Conservation (phyloP, 2,329 filamentous ascomycete genomes). For the Aspergillus udagawae region DNA sequence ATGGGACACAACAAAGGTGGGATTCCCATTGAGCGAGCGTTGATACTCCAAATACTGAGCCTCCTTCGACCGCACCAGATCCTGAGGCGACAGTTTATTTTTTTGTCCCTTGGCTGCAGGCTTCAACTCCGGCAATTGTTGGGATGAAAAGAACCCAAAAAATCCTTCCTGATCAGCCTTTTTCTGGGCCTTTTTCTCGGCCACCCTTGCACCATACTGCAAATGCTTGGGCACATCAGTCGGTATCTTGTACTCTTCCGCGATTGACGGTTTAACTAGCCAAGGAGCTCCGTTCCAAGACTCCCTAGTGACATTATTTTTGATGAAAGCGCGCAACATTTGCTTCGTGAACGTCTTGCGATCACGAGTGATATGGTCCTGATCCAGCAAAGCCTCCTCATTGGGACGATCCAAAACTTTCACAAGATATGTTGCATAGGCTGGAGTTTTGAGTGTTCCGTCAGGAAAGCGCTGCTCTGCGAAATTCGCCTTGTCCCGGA, state of each 20-base stretch:
- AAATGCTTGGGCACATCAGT: slow-evolving; percentile 81
- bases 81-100: slow-evolving; percentile 47
- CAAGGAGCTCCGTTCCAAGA: slow-evolving; percentile 95
- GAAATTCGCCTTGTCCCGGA: slow-evolving; percentile 82
- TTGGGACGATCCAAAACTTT: slow-evolving; percentile 64
- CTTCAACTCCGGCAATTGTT: slow-evolving; percentile 67
- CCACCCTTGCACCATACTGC: slow-evolving; percentile 72
- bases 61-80: slow-evolving; percentile 44
- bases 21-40: slow-evolving; percentile 42
- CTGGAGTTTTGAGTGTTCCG: slow-evolving; percentile 62
- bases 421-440: slow-evolving; percentile 77
- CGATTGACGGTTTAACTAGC: slow-evolving; percentile 85
- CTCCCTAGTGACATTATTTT: slow-evolving; percentile 87
- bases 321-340: slow-evolving; percentile 88
- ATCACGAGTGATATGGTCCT: slow-evolving; percentile 78
- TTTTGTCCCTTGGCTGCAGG: slow-evolving; percentile 69
- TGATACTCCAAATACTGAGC: slow-evolving; percentile 49
- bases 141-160: slow-evolving; percentile 49
- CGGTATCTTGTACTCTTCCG: slow-evolving; percentile 78
- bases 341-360: slow-evolving; percentile 92
- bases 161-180: slow-evolving; percentile 49
- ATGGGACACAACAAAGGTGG: slow-evolving; percentile 35
- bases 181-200: slow-evolving; percentile 72
- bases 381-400: slow-evolving; percentile 74
- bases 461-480: slow-evolving; percentile 57